These are phyloP conservation scores for Amphichorda felina DNA, from an alignment of 2,329 filamentous ascomycete genomes.

Conservation along the genomic window DNA sequence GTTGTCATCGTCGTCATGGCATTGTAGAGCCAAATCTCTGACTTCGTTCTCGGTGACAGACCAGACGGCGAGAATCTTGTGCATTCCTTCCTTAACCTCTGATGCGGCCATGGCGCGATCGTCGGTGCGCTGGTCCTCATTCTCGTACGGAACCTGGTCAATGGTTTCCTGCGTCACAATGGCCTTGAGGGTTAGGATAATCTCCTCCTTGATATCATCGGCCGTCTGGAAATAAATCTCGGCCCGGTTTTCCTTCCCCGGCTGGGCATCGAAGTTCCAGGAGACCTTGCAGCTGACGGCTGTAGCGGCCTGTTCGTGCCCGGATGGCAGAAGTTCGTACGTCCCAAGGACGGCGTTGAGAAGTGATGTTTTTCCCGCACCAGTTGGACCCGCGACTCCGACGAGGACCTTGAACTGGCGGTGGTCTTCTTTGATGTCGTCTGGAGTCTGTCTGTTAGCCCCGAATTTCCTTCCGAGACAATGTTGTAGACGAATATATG, in stretches of 20 bases:
- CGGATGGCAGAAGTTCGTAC: conserved; percentile 15
- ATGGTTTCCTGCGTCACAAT: conserved; percentile 1
- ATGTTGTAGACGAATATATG: conserved; percentile 4
- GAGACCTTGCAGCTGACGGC: conserved; percentile 12
- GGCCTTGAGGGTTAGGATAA: conserved; percentile 8
- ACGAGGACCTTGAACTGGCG: no score
- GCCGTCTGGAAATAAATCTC: conserved; percentile 10
- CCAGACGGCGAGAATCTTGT: conserved; percentile 13
- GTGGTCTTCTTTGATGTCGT: no score
- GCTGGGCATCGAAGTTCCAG: conserved; percentile 11
- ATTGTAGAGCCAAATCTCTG: conserved; percentile 4
- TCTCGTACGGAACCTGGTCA: conserved; percentile 6
- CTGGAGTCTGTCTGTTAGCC: no score
- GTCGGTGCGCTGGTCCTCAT: conserved; percentile 4
- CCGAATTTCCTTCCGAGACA: no score
- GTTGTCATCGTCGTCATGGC: no score
- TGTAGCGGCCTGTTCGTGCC: conserved; percentile 15
- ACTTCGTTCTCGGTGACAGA: conserved; percentile 3
- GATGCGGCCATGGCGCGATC: no score
- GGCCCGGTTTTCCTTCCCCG: conserved; percentile 8
- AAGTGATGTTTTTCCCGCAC: no score
- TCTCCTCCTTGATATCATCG: conserved; percentile 5
- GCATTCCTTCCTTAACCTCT: conserved; percentile 7
- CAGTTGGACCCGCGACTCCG: no score
- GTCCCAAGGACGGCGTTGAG: no score